These are phyloP conservation scores for Quercus tomentella DNA, from an alignment of 331 rosid genomes.

Conservation along the genomic window DNA sequence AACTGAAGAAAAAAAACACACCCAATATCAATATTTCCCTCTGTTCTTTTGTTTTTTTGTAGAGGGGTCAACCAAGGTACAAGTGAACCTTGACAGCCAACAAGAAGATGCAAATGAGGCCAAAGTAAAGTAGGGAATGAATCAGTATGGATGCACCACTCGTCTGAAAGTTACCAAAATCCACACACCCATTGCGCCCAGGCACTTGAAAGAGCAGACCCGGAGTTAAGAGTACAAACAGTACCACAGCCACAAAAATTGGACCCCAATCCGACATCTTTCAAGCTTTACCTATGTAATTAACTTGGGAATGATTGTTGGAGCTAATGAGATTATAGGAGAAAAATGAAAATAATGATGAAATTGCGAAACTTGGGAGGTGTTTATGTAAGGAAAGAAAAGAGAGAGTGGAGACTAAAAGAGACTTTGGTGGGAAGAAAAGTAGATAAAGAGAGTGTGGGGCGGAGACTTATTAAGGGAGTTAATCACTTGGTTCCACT, in stretches of 20 bases:
- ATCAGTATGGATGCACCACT: conserved; percentile 75
- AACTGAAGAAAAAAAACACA: not conserved
- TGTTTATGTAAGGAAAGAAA: not conserved
- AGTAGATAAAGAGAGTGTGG: conserved; percentile 4
- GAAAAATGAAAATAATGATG: no score
- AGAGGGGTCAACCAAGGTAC: conserved; percentile 39
- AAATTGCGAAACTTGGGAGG: not conserved
- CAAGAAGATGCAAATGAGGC: conserved; percentile 58
- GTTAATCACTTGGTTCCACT: conserved; percentile 43
- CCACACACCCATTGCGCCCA: conserved; percentile 59
- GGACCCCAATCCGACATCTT: conserved; percentile 83
- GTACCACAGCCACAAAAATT: conserved; percentile 63
- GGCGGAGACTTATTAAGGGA: conserved; percentile 33
- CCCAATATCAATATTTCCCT: not conserved
- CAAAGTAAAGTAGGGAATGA: conserved; percentile 81
- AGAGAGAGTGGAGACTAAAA: not conserved
- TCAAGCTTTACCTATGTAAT: not conserved
- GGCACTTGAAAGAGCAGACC: conserved; percentile 84
- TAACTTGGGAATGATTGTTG: not conserved
- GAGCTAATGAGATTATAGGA: not conserved
- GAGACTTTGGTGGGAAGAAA: conserved; percentile 24
- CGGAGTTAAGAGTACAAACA: conserved; percentile 69
- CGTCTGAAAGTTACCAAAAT: conserved; percentile 78
- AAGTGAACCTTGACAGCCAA: conserved; percentile 65
- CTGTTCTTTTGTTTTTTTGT: not conserved